Base-by-base conservation (phyloP, 2,329 filamentous ascomycete genomes). In the Nothomitra cinnamomea region DNA sequence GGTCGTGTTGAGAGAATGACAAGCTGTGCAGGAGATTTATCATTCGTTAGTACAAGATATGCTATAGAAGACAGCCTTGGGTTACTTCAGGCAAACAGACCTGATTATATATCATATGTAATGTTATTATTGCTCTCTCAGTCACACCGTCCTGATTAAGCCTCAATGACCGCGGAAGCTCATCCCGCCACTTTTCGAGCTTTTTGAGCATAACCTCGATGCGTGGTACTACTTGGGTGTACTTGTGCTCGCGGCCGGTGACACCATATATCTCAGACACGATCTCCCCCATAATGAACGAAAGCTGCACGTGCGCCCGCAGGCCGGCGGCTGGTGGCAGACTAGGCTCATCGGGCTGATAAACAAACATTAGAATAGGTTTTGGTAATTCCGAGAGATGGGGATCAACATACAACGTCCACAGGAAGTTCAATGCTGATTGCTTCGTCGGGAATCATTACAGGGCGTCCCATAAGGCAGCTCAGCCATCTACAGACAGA, bases 91-190 rank as follows among this genome's bases (percentile, higher is more conserved):
- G 32, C 21, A 13, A 45, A 55, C 57, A 57, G 58, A 66, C 66
- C 60, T 69, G 67, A 56, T 76, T 74, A 59, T 71, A 69, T 52
- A 64, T 62, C 72, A 76, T 74, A 56, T 76, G 73, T 43, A 76
- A 61, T 42, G 68, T 61, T 59, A 68, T 65, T 61, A 2, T 64
- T 62, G 4, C 28, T 32, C 28, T 32, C 10, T 32, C 28, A 32
- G 28, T 32, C 28, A 32, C 28, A 10, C 28, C 28, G 10, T 32
- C 28, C 4, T 4, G 28, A 32, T 62, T 62, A 28, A 73, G 63
- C 50, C 66, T 66, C 1, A 76, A 60, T 2, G 61, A 56, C 1
- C 62, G 55, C 0, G 70, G 70, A 0, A 75, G 62, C 7, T 61
- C 61, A 6, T 61, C 54, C 4, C 60, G 60, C 72, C 72, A 76